These are phyloP conservation scores for Trichopus zeylanicus DNA, from an alignment of 116 monocot species.

Conservation along the genomic window DNA sequence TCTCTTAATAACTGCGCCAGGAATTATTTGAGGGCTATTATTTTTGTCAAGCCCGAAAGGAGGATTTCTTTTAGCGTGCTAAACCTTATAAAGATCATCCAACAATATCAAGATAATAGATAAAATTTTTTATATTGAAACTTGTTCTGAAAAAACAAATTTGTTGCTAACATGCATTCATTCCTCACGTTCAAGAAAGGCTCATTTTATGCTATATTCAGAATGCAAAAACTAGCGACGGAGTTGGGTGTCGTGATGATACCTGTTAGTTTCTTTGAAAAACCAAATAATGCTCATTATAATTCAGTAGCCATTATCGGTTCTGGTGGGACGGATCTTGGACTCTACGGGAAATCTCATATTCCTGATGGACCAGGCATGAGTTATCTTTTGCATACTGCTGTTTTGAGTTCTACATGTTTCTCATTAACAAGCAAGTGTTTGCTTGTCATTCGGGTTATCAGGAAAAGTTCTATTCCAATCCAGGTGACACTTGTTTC, in stretches of 20 bases:
- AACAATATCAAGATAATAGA: slow-evolving; percentile 51
- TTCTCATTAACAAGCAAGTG: neutral
- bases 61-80: slow-evolving; percentile 74
- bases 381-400: slow-evolving; percentile 2
- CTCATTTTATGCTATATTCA: slow-evolving; percentile 17
- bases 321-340: slow-evolving; percentile 92
- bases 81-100: slow-evolving; percentile 85
- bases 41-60: slow-evolving; percentile 94
- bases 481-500: slow-evolving; percentile 92
- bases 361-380: slow-evolving; percentile 97
- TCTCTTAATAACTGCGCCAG: slow-evolving; percentile 14
- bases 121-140: no score
- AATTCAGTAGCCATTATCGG: slow-evolving; percentile 90
- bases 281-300: slow-evolving; percentile 97
- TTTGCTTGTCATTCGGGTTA: slow-evolving; percentile 47
- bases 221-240: slow-evolving; percentile 91
- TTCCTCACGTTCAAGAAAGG: no score
- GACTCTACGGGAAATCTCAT: slow-evolving; percentile 96
- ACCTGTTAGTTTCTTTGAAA: slow-evolving; percentile 98
- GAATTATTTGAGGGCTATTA: slow-evolving; percentile 96
- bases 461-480: slow-evolving; percentile 96
- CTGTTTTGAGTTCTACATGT: no score
- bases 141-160: no score
- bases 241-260: slow-evolving; percentile 84
- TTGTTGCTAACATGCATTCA: no score